Evolutionary conservation across 1,284 basidiomycete species (phyloP).

Genomic region (Malassezia furfur): DNA sequence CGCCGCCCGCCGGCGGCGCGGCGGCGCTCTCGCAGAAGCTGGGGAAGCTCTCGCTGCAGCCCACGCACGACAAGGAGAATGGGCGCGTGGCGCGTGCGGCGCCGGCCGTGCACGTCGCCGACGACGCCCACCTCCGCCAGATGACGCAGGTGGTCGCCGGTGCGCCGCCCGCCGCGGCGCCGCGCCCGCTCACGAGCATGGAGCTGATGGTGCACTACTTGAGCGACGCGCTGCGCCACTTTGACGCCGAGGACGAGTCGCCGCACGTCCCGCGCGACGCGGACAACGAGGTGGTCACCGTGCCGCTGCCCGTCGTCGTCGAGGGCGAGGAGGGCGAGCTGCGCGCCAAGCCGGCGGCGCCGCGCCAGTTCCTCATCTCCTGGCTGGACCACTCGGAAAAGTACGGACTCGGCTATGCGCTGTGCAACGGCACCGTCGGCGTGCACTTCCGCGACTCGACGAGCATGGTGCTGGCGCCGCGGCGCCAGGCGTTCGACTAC

Average conservation of each 20-base stretch:
- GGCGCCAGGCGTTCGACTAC: conserved; percentile 58
- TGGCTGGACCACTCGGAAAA: conserved; percentile 99
- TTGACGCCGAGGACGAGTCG: conserved; percentile 51
- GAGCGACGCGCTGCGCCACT: conserved; percentile 61
- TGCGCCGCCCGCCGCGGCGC: conserved; percentile 1
- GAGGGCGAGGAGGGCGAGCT: conserved; percentile 49
- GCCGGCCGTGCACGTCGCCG: conserved; percentile 24
- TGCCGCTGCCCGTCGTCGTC: conserved; percentile 15
- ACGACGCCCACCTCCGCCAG: conserved; percentile 27
- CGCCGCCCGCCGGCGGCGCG: conserved; percentile 1
- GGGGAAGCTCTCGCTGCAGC: conserved; percentile 10
- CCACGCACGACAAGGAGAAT: conserved; percentile 35
- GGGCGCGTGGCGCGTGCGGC: not conserved
- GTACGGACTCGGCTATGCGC: conserved; percentile 94
- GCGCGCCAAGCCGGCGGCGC: conserved; percentile 54
- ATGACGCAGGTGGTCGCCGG: conserved; percentile 29
- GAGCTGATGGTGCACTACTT: conserved; percentile 57
- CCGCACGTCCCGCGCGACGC: conserved; percentile 51
- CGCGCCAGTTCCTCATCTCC: conserved; percentile 80
- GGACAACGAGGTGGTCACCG: conserved; percentile 10
- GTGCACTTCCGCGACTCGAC: conserved; percentile 95
- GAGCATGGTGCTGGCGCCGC: conserved; percentile 69
- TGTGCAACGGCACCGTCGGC: conserved; percentile 86
- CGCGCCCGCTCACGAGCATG: conserved; percentile 17
- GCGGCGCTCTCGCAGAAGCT: conserved; percentile 24